Base-by-base conservation (phyloP, 345 rosid species). In the Euphorbia lathyris region DNA sequence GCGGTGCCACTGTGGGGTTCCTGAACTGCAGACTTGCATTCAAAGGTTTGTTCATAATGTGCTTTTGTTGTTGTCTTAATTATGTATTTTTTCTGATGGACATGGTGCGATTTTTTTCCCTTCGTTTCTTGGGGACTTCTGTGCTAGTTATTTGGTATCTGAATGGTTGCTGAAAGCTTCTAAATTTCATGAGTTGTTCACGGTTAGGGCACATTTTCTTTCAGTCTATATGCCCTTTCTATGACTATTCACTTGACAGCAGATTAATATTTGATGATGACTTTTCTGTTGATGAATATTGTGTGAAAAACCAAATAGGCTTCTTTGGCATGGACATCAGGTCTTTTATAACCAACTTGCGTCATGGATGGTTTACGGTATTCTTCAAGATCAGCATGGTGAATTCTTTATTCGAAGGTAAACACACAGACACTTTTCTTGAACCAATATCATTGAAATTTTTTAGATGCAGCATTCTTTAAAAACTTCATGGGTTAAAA, bases 301-400 rank as follows among this genome's bases (percentile, higher is more conserved):
- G 25, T 57, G 34, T 56, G 25, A 45, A 48, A 77, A 76, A 78
- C 63, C 43, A 40, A 65, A 68, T 72, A 94, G 97, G 88, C 97
- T 94, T 81, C 93, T 90, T 80, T 94, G 98, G 98, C 97, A 94
- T 62, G 97, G 97, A 66, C 97, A 92, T 79, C 98, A 92, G 74
- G 96, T 94, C 71, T 78, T 94, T 90, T 91, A 90, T 77, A 90
- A 86, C 81, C 98, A 92, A 72, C 97, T 94, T 68, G 96, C 97
- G 0, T 85, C 97, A 67, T 91, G 97, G 98, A 86, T 90, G 93
- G 88, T 94, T 64, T 92, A 91, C 81, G 98, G 98, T 71, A 91
- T 94, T 82, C 92, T 90, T 76, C 98, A 94, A 79, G 98, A 91
- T 78, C 92, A 90, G 76, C 91, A 91, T 81, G 86, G 82, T 69